These are phyloP conservation scores for Mrakia hoshinonis DNA, from an alignment of 768 basidiomycete genomes.

Conservation along the genomic window DNA sequence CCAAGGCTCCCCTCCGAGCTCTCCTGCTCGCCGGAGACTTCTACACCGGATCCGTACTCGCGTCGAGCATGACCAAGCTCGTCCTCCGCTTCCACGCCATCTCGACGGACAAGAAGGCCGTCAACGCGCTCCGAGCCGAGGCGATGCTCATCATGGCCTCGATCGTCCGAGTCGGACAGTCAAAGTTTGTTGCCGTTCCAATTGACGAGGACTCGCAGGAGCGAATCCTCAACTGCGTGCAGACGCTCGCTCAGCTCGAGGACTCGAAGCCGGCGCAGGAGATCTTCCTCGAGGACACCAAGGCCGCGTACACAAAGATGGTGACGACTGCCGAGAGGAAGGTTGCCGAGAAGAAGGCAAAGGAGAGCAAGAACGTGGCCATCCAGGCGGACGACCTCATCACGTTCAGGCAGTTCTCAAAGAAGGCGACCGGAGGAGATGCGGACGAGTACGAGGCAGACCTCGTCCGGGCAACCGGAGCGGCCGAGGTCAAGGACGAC, in stretches of 20 bases:
- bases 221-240: conserved; percentile 90
- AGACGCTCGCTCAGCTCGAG: conserved; percentile 75
- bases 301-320: conserved; percentile 89
- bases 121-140: conserved; percentile 82
- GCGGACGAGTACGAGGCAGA: conserved; percentile 75
- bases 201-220: conserved; percentile 98
- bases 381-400: conserved; percentile 90
- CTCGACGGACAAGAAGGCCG: conserved; percentile 46
- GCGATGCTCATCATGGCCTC: conserved; percentile 98
- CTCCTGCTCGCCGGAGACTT: conserved; percentile 91
- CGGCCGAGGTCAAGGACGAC: conserved; percentile 74
- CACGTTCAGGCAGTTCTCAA: conserved; percentile 87
- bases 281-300: conserved; percentile 60
- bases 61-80: conserved; percentile 80
- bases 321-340: conserved; percentile 92
- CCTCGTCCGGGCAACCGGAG: conserved; percentile 77
- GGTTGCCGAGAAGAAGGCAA: conserved; percentile 79
- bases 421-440: conserved; percentile 74
- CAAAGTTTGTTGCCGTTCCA: conserved; percentile 83
- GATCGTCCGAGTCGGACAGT: conserved; percentile 91
- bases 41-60: conserved; percentile 88
- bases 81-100: conserved; percentile 63
- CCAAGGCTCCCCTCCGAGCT: conserved; percentile 84
- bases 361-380: conserved; percentile 58
- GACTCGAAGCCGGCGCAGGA: conserved; percentile 45